A percentile compares a stretch with the other conserved stretches of the same genome.
These are phyloP conservation scores for Prunus campanulata DNA, from an alignment of 306 rosid species.

Conservation along the genomic window DNA sequence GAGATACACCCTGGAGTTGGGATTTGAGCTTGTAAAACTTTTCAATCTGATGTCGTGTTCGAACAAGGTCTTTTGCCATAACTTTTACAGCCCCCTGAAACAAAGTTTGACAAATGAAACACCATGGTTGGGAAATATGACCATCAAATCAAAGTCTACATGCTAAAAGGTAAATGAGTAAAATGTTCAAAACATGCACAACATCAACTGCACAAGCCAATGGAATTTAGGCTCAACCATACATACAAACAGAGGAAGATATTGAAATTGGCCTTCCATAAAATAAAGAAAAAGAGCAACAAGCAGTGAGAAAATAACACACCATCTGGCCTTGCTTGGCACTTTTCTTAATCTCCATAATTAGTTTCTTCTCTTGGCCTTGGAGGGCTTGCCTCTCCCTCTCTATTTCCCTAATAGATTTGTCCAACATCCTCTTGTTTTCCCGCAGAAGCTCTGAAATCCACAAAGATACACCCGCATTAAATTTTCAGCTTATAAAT, in stretches of 20 bases:
- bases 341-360: slow-evolving; percentile 90
- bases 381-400: slow-evolving; percentile 92
- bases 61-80: slow-evolving; percentile 97
- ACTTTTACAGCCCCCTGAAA: slow-evolving; percentile 96
- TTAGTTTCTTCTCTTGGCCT: slow-evolving; percentile 88
- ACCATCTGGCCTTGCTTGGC: slow-evolving; percentile 99
- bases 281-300: not conserved
- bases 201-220: not conserved
- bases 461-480: slow-evolving; percentile 19
- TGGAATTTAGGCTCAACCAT: not conserved
- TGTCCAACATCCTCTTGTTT: slow-evolving; percentile 96
- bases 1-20: slow-evolving; percentile 98
- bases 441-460: slow-evolving; percentile 93
- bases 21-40: slow-evolving; percentile 97
- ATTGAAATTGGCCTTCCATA: not conserved
- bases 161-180: not conserved
- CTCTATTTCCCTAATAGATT: slow-evolving; percentile 93
- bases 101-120: slow-evolving; percentile 27
- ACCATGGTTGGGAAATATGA: slow-evolving; percentile 13
- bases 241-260: not conserved
- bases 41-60: slow-evolving; percentile 96
- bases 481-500: slow-evolving; percentile 4
- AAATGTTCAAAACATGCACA: not conserved
- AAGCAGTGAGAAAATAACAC: slow-evolving; percentile 13
- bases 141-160: not conserved